Evolutionary conservation across 169 alveolate genomes (phyloP), one percentile per base, ranked within the genome.

Genomic region (Plasmodium sp.): DNA sequence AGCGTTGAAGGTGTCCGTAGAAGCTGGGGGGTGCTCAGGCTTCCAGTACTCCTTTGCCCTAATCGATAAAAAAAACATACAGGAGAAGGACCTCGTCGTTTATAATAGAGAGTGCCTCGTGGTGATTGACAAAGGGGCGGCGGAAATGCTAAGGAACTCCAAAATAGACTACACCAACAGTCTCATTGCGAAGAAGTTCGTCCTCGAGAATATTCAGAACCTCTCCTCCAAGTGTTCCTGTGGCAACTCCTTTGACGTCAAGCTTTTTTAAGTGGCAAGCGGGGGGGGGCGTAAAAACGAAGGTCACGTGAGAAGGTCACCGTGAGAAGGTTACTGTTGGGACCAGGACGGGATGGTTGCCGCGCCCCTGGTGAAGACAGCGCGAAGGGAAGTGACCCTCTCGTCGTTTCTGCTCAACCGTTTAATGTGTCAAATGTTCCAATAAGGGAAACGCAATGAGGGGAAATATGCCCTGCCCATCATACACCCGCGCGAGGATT

Each of bases 21-120:
- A 96, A 51, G 97, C 97, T 39, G 98, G 98, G 9, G 98, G 98
- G 10, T 96, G 98, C 72, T 96, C 98, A 18, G 98, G 98, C 2
- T 96, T 96, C 91, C 97, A 96, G 84, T 96, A 96, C 33, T 85
- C 94, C 43, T 96, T 96, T 72, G 81, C 94, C 43, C 81, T 96
- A 36, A 95, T 90, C 22, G 95, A 96, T 33, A 82, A 92, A 77
- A 58, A 71, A 36, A 43, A 94, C 27, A 94, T 81, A 71, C 62
- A 62, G 48, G 84, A 80, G 81, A 93, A 94, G 71, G 93, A 94
- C 39, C 56, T 95, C 51, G 92, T 92, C 58, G 96, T 92, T 45
- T 77, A 90, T 81, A 95, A 94, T 51, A 84, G 72, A 16, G 91
- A 90, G 43, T 83, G 95, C 77, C 86, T 92, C 71, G 95, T 96